Evolutionary conservation across 2,329 filamentous ascomycete genomes (phyloP).

Genomic region (Aspergillus novoparasiticus): DNA sequence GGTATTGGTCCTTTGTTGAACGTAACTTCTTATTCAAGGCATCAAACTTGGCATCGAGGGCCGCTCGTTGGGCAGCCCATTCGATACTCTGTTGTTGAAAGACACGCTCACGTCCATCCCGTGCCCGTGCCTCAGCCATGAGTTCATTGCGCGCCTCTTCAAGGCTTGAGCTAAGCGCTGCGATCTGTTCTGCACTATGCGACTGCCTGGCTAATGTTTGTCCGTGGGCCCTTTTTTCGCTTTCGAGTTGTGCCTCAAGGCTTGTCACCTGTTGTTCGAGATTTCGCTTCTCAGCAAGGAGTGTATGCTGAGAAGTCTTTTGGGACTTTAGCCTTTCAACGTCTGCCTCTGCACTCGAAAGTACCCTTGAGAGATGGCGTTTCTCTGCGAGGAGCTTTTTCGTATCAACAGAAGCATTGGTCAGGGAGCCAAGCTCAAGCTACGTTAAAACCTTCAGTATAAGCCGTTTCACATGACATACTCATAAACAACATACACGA

Average conservation of each 20-base stretch:
- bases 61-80: constrained; percentile 63
- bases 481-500: constrained; percentile 46
- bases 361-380: constrained; percentile 60
- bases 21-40: constrained; percentile 71
- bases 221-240: constrained; percentile 71
- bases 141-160: constrained; percentile 55
- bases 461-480: background rate
- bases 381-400: constrained; percentile 70
- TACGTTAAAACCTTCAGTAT: constrained; percentile 40
- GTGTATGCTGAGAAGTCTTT: constrained; percentile 62
- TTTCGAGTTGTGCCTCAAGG: constrained; percentile 78
- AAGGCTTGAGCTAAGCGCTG: constrained; percentile 43
- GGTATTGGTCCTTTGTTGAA: constrained; percentile 71
- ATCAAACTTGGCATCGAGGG: constrained; percentile 71
- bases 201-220: constrained; percentile 51
- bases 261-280: constrained; percentile 77
- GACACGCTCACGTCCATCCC: constrained; percentile 50
- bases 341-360: constrained; percentile 62
- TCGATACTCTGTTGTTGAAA: constrained; percentile 61
- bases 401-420: constrained; percentile 68
- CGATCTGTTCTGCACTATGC: constrained; percentile 43
- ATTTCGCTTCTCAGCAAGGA: constrained; percentile 76
- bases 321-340: constrained; percentile 64
- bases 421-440: constrained; percentile 72
- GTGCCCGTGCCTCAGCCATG: constrained; percentile 53